These are phyloP conservation scores for Hirsutella rhossiliensis DNA, from an alignment of 2,329 filamentous ascomycete genomes.

Conservation along the genomic window DNA sequence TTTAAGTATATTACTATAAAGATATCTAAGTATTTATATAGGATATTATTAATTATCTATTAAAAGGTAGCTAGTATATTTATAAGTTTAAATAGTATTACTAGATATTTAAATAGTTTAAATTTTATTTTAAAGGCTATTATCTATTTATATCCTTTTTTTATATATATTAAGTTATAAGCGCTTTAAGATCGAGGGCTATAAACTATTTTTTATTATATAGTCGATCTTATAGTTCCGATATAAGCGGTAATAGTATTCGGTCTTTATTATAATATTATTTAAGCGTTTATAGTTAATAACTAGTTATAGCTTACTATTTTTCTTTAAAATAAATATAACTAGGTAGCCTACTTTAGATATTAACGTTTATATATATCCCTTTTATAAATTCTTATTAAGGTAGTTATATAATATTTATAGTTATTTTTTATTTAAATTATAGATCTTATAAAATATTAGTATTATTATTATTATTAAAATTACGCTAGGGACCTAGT, in stretches of 20 bases:
- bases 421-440: slow-evolving; percentile 4
- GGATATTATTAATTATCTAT: no score
- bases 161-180: not conserved
- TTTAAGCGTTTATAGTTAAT: slow-evolving; percentile 14
- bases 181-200: not conserved
- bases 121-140: slow-evolving; percentile 20
- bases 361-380: slow-evolving; percentile 4
- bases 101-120: slow-evolving; percentile 19
- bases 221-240: slow-evolving; percentile 9
- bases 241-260: slow-evolving; percentile 9
- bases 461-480: no score
- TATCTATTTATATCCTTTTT: slow-evolving; percentile 19
- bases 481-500: no score
- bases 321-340: slow-evolving; percentile 7
- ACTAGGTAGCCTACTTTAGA: not conserved
- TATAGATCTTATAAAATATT: no score
- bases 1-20: no score
- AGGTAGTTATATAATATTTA: not conserved
- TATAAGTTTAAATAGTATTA: no score
- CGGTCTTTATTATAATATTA: slow-evolving; percentile 12
- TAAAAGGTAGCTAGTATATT: no score
- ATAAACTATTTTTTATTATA: slow-evolving; percentile 2
- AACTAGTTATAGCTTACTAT: slow-evolving; percentile 8
- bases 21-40: no score
- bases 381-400: not conserved